Conservation (phyloP, 2,329 filamentous ascomycete genomes). For the Alternaria ethzedia region DNA sequence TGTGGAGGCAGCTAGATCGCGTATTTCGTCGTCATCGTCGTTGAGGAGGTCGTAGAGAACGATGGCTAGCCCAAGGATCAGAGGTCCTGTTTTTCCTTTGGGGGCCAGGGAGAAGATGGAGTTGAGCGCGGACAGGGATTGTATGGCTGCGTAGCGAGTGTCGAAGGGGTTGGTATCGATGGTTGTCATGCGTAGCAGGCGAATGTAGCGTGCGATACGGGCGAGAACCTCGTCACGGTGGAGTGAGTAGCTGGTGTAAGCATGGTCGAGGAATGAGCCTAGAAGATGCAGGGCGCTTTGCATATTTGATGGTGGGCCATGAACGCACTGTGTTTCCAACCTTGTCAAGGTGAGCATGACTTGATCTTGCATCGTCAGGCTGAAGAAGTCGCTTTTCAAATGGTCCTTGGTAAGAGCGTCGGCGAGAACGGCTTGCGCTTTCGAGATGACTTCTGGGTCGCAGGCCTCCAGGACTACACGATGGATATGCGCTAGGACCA, state of each 20-base stretch:
- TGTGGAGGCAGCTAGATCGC: slow-evolving; percentile 66
- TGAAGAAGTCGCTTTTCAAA: slow-evolving; percentile 23
- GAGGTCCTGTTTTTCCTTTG: slow-evolving; percentile 10
- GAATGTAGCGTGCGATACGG: slow-evolving; percentile 33
- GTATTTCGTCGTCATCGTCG: slow-evolving; percentile 91
- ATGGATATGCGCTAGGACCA: slow-evolving; percentile 32
- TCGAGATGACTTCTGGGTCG: slow-evolving; percentile 39
- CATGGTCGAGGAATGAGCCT: slow-evolving; percentile 41
- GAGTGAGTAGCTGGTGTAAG: slow-evolving; percentile 15
- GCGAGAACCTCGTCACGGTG: slow-evolving; percentile 10
- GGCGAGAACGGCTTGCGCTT: slow-evolving; percentile 37
- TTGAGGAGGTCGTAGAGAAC: slow-evolving; percentile 58
- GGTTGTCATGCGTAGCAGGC: slow-evolving; percentile 38
- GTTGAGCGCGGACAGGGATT: slow-evolving; percentile 59
- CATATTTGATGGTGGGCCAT: slow-evolving; percentile 37
- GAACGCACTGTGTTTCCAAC: slow-evolving; percentile 37
- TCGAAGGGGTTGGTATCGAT: slow-evolving; percentile 62
- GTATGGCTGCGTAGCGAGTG: slow-evolving; percentile 65
- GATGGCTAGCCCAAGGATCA: slow-evolving; percentile 48
- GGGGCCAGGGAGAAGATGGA: slow-evolving; percentile 25
- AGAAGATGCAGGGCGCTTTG: slow-evolving; percentile 41
- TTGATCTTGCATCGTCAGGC: slow-evolving; percentile 16
- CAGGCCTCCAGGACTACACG: slow-evolving; percentile 19
- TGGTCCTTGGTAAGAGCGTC: slow-evolving; percentile 16
- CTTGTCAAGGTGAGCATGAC: slow-evolving; percentile 23